These are phyloP conservation scores for Carnegiea gigantea DNA, from an alignment of 179 eudicot species.

Conservation along the genomic window DNA sequence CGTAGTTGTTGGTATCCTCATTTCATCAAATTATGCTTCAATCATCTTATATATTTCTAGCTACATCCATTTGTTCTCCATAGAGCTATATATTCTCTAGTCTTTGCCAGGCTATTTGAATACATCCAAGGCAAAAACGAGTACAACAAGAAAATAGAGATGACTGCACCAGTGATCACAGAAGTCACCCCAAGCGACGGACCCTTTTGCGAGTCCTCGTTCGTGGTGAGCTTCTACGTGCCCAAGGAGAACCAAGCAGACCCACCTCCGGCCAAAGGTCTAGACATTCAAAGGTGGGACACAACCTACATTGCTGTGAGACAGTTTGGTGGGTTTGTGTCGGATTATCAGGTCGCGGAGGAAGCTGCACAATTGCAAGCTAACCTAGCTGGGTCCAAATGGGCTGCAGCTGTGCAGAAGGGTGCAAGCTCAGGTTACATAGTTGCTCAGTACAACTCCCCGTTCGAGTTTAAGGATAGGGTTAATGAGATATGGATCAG, in stretches of 20 bases:
- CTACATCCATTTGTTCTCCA: too few relatives aligned
- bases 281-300: conserved; percentile 57
- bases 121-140: conserved; percentile 79
- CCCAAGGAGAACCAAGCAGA: conserved; percentile 68
- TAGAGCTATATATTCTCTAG: not conserved
- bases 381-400: conserved; percentile 55
- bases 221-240: conserved; percentile 70
- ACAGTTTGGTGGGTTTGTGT: conserved; percentile 69
- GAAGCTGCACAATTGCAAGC: conserved; percentile 59
- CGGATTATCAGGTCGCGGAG: conserved; percentile 49
- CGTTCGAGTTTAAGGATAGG: conserved; percentile 68
- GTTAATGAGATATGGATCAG: conserved; percentile 90
- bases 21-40: too few relatives aligned
- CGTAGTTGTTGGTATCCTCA: too few relatives aligned
- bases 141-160: conserved; percentile 53
- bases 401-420: conserved; percentile 56
- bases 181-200: conserved; percentile 83
- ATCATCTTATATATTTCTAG: too few relatives aligned
- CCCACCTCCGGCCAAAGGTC: conserved; percentile 68
- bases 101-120: conserved; percentile 54
- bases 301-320: conserved; percentile 61
- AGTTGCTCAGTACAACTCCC: conserved; percentile 86
- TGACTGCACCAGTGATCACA: conserved; percentile 87
- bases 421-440: conserved; percentile 40
- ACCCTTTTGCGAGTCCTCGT: conserved; percentile 85